A percentile compares a stretch with the other conserved stretches of the same genome.
Evolutionary conservation across 345 rosid species (phyloP).

Genomic region (Dimocarpus longan): DNA sequence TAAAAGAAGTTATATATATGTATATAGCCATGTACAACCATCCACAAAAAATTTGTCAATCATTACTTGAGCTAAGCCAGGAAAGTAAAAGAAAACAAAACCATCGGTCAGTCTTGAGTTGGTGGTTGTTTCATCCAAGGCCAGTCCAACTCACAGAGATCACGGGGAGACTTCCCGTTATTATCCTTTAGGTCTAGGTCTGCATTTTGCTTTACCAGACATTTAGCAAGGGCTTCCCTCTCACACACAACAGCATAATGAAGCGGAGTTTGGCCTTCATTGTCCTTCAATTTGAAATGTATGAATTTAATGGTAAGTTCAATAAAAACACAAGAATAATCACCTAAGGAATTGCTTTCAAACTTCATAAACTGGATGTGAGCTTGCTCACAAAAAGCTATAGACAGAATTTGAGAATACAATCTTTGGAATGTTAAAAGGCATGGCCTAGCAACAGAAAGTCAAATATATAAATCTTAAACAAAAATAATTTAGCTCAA

Average conservation of each 20-base stretch:
- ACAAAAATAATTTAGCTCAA: background rate
- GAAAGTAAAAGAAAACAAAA: background rate
- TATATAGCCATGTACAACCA: slow-evolving; percentile 50
- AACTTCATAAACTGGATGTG: background rate
- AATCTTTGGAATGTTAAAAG: background rate
- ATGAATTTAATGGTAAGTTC: slow-evolving; percentile 5
- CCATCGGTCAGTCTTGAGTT: slow-evolving; percentile 25
- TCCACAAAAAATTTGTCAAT: slow-evolving; percentile 24
- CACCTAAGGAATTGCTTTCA: background rate
- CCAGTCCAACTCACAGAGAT: slow-evolving; percentile 73
- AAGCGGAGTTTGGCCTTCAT: slow-evolving; percentile 91
- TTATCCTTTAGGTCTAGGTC: slow-evolving; percentile 58
- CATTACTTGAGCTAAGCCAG: slow-evolving; percentile 4
- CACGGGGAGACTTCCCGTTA: slow-evolving; percentile 63
- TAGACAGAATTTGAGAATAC: background rate
- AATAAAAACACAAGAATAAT: background rate
- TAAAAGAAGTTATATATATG: background rate
- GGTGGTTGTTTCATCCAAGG: slow-evolving; percentile 54
- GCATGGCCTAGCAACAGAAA: slow-evolving; percentile 4
- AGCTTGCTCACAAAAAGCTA: background rate
- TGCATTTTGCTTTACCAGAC: slow-evolving; percentile 77
- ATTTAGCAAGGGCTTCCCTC: slow-evolving; percentile 74
- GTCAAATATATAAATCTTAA: background rate
- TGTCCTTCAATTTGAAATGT: slow-evolving; percentile 54
- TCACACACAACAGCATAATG: slow-evolving; percentile 93